A percentile compares a stretch with the other conserved stretches of the same genome.
Conservation (phyloP, 2,329 filamentous ascomycete species). For the Claviceps pazoutovae region DNA sequence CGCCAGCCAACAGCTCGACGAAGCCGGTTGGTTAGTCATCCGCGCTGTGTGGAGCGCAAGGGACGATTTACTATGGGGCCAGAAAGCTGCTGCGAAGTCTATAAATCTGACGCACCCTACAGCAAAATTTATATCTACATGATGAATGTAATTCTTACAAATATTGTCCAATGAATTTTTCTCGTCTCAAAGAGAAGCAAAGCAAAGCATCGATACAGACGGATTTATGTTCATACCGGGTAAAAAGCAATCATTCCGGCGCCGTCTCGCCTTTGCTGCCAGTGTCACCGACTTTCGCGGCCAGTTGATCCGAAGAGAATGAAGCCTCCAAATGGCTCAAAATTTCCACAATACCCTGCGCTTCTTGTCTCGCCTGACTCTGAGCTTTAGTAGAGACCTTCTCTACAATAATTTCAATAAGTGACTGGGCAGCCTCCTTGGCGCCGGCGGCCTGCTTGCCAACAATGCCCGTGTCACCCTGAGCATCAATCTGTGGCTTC, state of each 20-base stretch:
- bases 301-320: neutral
- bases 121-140: no score
- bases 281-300: neutral
- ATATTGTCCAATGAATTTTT: neutral
- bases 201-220: no score
- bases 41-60: neutral
- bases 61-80: neutral
- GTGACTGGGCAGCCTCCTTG: neutral
- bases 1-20: neutral
- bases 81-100: neutral
- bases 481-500: neutral
- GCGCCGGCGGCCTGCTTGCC: neutral
- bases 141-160: neutral
- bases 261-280: neutral
- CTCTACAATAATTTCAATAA: neutral
- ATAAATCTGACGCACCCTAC: no score
- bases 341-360: neutral
- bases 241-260: neutral
- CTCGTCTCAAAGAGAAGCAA: neutral
- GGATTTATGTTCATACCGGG: no score
- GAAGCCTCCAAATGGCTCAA: neutral
- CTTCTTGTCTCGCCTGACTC: neutral
- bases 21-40: slow-evolving; percentile 1
- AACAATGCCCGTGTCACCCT: neutral
- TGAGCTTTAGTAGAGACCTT: neutral